Evolutionary conservation across 495 filamentous ascomycete genomes (phyloP).

Genomic region (Lasiosphaeria miniovina): DNA sequence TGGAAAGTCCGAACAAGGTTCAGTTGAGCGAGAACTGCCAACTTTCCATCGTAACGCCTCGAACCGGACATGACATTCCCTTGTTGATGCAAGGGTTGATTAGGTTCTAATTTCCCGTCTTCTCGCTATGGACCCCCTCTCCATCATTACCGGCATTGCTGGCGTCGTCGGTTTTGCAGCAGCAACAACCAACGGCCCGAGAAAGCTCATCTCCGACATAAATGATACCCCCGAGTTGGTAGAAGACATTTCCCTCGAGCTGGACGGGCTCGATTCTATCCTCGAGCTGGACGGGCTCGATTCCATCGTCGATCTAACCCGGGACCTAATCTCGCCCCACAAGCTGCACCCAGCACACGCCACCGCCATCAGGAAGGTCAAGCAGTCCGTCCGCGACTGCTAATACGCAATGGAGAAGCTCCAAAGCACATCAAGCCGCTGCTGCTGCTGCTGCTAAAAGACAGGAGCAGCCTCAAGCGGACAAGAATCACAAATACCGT

Average conservation of each 20-base stretch:
- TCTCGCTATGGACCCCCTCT: neutral
- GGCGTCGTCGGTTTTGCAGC: neutral
- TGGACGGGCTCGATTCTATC: neutral
- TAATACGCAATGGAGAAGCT: neutral
- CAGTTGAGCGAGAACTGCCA: no score
- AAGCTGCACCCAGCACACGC: neutral
- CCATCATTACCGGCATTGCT: neutral
- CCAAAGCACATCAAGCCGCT: neutral
- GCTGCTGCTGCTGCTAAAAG: neutral
- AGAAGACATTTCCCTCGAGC: neutral
- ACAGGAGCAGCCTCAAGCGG: neutral
- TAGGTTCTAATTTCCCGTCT: neutral
- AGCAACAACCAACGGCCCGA: neutral
- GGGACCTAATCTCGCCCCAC: neutral
- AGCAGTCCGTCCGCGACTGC: neutral
- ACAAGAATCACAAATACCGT: neutral
- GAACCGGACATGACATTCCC: no score
- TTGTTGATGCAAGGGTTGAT: no score
- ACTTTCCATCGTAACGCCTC: no score
- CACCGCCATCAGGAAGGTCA: neutral
- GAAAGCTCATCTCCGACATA: neutral
- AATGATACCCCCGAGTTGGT: neutral
- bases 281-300: neutral
- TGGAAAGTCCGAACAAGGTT: no score
- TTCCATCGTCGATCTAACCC: neutral